phyloP scores from a whole-genome alignment of 306 rosid species.

The Ormosia semicastrata region DNA sequence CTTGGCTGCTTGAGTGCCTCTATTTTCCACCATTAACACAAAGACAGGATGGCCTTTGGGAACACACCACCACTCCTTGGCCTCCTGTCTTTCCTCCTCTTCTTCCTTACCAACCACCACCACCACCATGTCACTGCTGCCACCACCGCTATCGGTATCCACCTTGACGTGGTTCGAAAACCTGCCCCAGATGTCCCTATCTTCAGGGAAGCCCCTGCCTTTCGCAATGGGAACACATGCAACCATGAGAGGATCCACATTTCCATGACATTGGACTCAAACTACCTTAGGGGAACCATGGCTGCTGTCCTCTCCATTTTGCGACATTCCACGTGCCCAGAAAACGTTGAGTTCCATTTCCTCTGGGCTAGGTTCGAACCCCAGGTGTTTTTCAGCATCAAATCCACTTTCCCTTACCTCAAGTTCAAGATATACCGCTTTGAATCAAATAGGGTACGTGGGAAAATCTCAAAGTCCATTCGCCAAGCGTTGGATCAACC shows the following conservation, averaged over 20 bases:
- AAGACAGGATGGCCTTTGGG: constrained; percentile 77
- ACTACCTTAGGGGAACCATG: constrained; percentile 80
- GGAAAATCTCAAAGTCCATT: constrained; percentile 72
- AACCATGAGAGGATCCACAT: constrained; percentile 55
- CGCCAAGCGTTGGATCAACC: constrained; percentile 90
- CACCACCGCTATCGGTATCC: constrained; percentile 28
- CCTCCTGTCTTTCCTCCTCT: constrained; percentile 55
- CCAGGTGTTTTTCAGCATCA: constrained; percentile 60
- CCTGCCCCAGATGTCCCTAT: constrained; percentile 38
- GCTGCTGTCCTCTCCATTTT: constrained; percentile 80
- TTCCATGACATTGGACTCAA: constrained; percentile 82
- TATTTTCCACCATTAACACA: constrained; percentile 17
- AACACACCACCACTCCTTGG: constrained; percentile 25
- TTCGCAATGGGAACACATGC: constrained; percentile 63
- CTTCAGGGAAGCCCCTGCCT: constrained; percentile 77
- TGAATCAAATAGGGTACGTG: constrained; percentile 59
- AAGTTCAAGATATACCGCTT: constrained; percentile 69
- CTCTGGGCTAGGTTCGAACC: constrained; percentile 68
- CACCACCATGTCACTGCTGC: not conserved
- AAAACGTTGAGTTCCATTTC: constrained; percentile 70
- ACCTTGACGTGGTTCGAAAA: constrained; percentile 50
- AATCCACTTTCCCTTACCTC: constrained; percentile 76
- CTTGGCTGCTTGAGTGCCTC: constrained; percentile 15
- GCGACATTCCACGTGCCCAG: constrained; percentile 78
- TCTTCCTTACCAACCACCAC: not conserved